phyloP scores from a whole-genome alignment of 257 asterid species.

The Solanum paucissectum region DNA sequence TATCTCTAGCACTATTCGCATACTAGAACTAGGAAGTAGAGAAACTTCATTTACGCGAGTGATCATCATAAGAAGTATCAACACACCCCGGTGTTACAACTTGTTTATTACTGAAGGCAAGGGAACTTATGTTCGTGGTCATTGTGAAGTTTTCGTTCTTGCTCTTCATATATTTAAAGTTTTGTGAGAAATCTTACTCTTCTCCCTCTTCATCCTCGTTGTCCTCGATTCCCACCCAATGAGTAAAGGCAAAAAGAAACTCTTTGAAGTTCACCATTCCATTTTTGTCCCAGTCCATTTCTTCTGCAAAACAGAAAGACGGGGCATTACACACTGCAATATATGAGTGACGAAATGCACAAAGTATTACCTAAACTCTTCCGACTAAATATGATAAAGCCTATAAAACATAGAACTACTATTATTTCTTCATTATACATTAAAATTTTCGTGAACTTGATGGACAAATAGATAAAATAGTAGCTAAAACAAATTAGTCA shows the following conservation, averaged over 20 bases:
- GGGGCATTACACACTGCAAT: neutral
- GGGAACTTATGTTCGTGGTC: neutral
- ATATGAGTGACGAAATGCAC: neutral
- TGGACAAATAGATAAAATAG: neutral
- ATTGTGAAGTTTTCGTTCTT: neutral
- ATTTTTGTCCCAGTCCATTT: slow-evolving; percentile 96
- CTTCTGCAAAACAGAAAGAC: slow-evolving; percentile 43
- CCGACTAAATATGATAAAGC: neutral
- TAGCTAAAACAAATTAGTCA: neutral
- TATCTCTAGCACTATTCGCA: neutral
- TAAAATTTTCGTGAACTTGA: neutral
- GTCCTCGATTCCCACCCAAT: slow-evolving; percentile 85
- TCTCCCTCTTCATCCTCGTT: slow-evolving; percentile 44
- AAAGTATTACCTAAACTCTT: neutral
- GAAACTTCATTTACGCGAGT: neutral
- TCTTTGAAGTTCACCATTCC: slow-evolving; percentile 89
- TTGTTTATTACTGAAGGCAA: neutral
- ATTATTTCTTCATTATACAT: neutral
- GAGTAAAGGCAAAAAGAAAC: slow-evolving; percentile 79
- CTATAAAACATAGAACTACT: neutral
- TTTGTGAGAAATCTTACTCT: neutral
- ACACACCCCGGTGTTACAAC: neutral
- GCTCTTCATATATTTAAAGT: neutral
- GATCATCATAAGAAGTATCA: neutral
- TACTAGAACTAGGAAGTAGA: neutral